A percentile compares a stretch with the other conserved stretches of the same genome.
These are phyloP conservation scores for Candida sp. DNA, from an alignment of 1,139 yeast genomes.

Conservation along the genomic window DNA sequence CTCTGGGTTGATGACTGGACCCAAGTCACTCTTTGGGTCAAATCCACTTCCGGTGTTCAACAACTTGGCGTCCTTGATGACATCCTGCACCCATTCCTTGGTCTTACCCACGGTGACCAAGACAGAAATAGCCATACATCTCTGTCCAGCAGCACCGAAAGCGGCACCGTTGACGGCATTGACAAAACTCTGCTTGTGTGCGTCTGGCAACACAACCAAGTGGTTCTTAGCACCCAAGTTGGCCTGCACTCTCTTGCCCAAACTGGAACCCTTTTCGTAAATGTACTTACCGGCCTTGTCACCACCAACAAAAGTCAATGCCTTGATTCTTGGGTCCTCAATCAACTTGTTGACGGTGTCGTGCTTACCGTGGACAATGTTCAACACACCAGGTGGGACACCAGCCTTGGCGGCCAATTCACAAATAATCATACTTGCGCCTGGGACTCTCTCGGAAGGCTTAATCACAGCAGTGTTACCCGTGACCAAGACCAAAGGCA, in stretches of 20 bases:
- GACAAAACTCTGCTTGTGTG: constrained; percentile 66
- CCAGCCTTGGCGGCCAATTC: constrained; percentile 80
- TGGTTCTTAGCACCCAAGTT: constrained; percentile 83
- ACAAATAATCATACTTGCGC: constrained; percentile 78
- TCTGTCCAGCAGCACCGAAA: constrained; percentile 86
- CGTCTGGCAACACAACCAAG: constrained; percentile 75
- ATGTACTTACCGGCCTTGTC: constrained; percentile 80
- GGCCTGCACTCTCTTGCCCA: constrained; percentile 81
- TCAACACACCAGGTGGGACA: constrained; percentile 76
- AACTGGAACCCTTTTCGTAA: constrained; percentile 66
- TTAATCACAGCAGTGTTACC: constrained; percentile 80
- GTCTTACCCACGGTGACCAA: constrained; percentile 78
- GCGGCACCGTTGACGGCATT: constrained; percentile 79
- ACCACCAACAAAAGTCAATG: constrained; percentile 80
- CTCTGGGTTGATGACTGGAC: constrained; percentile 72
- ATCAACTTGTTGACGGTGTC: constrained; percentile 75
- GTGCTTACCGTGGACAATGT: constrained; percentile 78
- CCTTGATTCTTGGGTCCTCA: constrained; percentile 80
- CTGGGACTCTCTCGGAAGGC: constrained; percentile 83
- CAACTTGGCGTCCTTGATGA: constrained; percentile 60
- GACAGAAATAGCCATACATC: constrained; percentile 84
- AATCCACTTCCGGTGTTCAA: constrained; percentile 73
- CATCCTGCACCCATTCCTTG: constrained; percentile 65
- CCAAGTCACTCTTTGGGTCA: constrained; percentile 63
- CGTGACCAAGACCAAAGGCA: constrained; percentile 75